phyloP scores from a whole-genome alignment of 768 basidiomycete genomes.

The Auriscalpium microsporum region DNA sequence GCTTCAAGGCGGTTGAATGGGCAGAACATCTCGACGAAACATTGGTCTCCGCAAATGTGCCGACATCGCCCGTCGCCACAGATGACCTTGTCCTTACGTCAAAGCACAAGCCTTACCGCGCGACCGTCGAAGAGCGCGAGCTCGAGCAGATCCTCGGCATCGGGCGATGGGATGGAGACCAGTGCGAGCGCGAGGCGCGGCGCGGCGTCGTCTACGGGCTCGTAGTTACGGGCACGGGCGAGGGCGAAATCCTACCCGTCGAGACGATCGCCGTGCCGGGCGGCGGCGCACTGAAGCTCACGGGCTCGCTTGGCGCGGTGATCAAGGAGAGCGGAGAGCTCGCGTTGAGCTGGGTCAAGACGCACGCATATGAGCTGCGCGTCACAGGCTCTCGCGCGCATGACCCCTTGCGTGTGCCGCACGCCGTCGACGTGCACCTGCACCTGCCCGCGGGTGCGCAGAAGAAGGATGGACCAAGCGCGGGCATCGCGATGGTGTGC shows the following conservation, averaged over 20 bases:
- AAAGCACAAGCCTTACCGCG: slow-evolving; percentile 38
- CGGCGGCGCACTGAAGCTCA: slow-evolving; percentile 61
- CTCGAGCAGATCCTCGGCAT: slow-evolving; percentile 82
- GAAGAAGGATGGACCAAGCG: slow-evolving; percentile 91
- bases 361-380: slow-evolving; percentile 70
- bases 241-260: slow-evolving; percentile 78
- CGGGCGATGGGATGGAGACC: slow-evolving; percentile 72
- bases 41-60: slow-evolving; percentile 13
- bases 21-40: slow-evolving; percentile 49
- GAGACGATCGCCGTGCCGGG: slow-evolving; percentile 80
- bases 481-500: slow-evolving; percentile 85
- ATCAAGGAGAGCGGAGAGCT: slow-evolving; percentile 90
- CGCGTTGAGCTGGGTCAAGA: slow-evolving; percentile 89
- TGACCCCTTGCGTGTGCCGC: slow-evolving; percentile 68
- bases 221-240: slow-evolving; percentile 83
- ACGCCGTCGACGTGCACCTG: slow-evolving; percentile 74
- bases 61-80: too few species aligned
- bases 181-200: slow-evolving; percentile 63
- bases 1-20: slow-evolving; percentile 90
- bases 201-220: slow-evolving; percentile 78
- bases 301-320: slow-evolving; percentile 82
- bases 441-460: slow-evolving; percentile 87
- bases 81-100: slow-evolving; percentile 2
- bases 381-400: slow-evolving; percentile 62
- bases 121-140: slow-evolving; percentile 56